Evolutionary conservation across 1,284 basidiomycete genomes (phyloP).

Genomic region (Bjerkandera adusta): DNA sequence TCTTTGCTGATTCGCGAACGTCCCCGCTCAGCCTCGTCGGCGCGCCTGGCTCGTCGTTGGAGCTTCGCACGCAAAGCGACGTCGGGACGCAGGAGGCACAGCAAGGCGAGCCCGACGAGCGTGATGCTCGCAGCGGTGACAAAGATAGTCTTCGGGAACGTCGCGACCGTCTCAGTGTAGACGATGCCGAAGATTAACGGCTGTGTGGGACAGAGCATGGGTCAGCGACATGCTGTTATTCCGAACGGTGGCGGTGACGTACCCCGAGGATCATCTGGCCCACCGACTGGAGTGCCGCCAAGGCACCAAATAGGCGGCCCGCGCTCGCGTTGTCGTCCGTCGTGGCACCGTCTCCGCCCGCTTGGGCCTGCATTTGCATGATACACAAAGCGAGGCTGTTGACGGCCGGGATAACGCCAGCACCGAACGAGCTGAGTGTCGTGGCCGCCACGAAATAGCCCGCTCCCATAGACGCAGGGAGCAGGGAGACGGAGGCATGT

Average conservation of each 20-base stretch:
- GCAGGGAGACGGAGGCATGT: slow-evolving; percentile 53
- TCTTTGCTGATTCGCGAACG: slow-evolving; percentile 36
- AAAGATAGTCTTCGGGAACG: slow-evolving; percentile 68
- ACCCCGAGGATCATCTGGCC: slow-evolving; percentile 71
- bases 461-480: slow-evolving; percentile 32
- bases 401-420: slow-evolving; percentile 60
- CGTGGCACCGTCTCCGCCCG: slow-evolving; percentile 30
- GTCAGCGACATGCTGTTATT: slow-evolving; percentile 5
- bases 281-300: slow-evolving; percentile 63
- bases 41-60: slow-evolving; percentile 7
- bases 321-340: slow-evolving; percentile 31
- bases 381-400: slow-evolving; percentile 73
- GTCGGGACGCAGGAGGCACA: slow-evolving; percentile 50
- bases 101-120: slow-evolving; percentile 42
- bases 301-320: slow-evolving; percentile 65
- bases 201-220: slow-evolving; percentile 38
- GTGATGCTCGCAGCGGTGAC: slow-evolving; percentile 50
- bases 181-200: slow-evolving; percentile 69
- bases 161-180: slow-evolving; percentile 64
- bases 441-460: slow-evolving; percentile 54
- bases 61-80: slow-evolving; percentile 20
- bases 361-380: slow-evolving; percentile 39
- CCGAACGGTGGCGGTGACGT: slow-evolving; percentile 27
- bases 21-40: slow-evolving; percentile 32
- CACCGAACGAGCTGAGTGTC: slow-evolving; percentile 55